Percentiles rank a stretch among this genome's conserved stretches.
Conservation (phyloP, 352 stramenopile genomes). For the Globisporangium irregulare region DNA sequence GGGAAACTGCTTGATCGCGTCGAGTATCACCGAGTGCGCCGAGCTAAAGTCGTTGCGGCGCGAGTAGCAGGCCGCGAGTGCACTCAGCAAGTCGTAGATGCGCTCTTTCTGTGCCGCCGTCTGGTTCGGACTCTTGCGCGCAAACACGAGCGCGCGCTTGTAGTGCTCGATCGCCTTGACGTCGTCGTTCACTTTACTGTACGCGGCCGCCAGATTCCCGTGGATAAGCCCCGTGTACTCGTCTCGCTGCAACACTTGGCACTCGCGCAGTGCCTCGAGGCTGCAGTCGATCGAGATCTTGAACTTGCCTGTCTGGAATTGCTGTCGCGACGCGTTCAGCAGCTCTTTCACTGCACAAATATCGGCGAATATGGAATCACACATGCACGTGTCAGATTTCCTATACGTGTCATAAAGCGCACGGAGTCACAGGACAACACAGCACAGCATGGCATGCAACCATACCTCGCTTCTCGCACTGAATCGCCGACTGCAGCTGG, state of each 20-base stretch:
- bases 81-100: slow-evolving; percentile 58
- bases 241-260: slow-evolving; percentile 48
- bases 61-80: slow-evolving; percentile 49
- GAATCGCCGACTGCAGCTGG: slow-evolving; percentile 39
- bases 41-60: slow-evolving; percentile 50
- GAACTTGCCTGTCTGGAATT: slow-evolving; percentile 60
- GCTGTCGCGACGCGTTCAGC: slow-evolving; percentile 47
- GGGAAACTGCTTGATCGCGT: slow-evolving; percentile 46
- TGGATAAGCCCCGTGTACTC: slow-evolving; percentile 69
- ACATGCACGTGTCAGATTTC: background rate
- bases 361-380: background rate
- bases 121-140: slow-evolving; percentile 28
- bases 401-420: background rate
- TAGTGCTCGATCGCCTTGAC: slow-evolving; percentile 63
- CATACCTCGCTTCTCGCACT: slow-evolving; percentile 39
- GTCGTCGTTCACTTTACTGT: slow-evolving; percentile 51
- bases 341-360: slow-evolving; percentile 41
- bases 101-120: slow-evolving; percentile 41
- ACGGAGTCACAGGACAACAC: background rate
- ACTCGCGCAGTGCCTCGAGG: slow-evolving; percentile 41
- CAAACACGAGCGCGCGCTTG: slow-evolving; percentile 44
- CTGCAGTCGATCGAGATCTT: slow-evolving; percentile 48
- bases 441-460: background rate
- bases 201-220: slow-evolving; percentile 58
- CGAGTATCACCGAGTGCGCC: slow-evolving; percentile 48